phyloP scores from a whole-genome alignment of 257 asterid species.

The Ehretia macrophylla region DNA sequence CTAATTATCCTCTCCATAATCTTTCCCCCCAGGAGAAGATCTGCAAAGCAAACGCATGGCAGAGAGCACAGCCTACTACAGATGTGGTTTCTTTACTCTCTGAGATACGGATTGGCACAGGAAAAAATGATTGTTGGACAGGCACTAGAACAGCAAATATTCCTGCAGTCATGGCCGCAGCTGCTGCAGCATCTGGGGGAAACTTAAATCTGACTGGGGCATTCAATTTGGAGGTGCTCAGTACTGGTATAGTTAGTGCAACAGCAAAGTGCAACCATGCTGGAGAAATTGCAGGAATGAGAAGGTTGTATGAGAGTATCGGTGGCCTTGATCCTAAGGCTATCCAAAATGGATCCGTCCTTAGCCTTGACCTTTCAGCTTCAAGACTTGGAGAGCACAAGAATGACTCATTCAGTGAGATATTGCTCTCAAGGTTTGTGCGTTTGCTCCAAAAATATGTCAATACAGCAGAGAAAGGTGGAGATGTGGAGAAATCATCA shows the following conservation, averaged over 20 bases:
- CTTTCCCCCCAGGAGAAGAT: slow-evolving; percentile 67
- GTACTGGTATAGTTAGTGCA: slow-evolving; percentile 96
- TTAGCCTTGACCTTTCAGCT: slow-evolving; percentile 48
- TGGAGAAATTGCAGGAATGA: slow-evolving; percentile 99
- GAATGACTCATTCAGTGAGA: slow-evolving; percentile 69
- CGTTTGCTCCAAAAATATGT: slow-evolving; percentile 84
- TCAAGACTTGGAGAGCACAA: slow-evolving; percentile 39
- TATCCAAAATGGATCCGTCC: slow-evolving; percentile 29
- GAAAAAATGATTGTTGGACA: slow-evolving; percentile 91
- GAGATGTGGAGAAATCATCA: slow-evolving; percentile 74
- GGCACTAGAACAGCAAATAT: slow-evolving; percentile 81
- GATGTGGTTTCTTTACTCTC: slow-evolving; percentile 95
- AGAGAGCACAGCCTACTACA: slow-evolving; percentile 84
- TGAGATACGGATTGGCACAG: slow-evolving; percentile 95
- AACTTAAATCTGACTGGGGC: slow-evolving; percentile 85
- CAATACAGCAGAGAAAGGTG: slow-evolving; percentile 81
- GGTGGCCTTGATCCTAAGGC: slow-evolving; percentile 53
- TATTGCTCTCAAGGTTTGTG: slow-evolving; percentile 67
- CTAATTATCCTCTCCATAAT: not conserved
- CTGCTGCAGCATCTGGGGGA: slow-evolving; percentile 99
- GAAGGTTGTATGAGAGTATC: slow-evolving; percentile 81
- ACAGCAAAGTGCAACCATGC: slow-evolving; percentile 95
- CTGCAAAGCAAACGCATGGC: slow-evolving; percentile 90
- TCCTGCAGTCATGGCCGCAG: slow-evolving; percentile 88
- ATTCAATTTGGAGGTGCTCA: slow-evolving; percentile 91